Base-by-base conservation (phyloP, 148 eudicot genomes). In the Fagopyrum tataricum region DNA sequence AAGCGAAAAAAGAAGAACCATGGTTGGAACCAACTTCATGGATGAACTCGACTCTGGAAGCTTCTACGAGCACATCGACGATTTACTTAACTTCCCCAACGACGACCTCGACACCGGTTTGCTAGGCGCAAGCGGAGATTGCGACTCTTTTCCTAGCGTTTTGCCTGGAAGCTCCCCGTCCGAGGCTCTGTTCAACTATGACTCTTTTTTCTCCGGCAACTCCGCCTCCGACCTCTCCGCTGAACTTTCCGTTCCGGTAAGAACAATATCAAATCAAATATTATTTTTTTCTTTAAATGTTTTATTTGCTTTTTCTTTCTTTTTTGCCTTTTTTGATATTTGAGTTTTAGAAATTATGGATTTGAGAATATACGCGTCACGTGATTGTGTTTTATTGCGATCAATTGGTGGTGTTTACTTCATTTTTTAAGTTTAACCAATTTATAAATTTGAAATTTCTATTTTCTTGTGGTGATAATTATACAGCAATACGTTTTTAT, bases 171-270 rank as follows among this genome's bases (percentile, higher is more conserved):
- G 77, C 51, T 79, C 85, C 37, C 39, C 77, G 42, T 31, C 42
- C 7, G 67, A 13, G 4, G 81, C 73, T 1, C 66, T 67, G 42
- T 76, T 72, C 20, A 83, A 46, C 3, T 71, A 75, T 11, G 85
- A 77, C 74, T 75, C 84, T 3, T 78, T 76, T 49, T 85, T 90
- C 74, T 78, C 90, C 39, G 82, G 70, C 70, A 77, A 76, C 66
- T 58, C 75, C 55, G 86, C 84, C 1, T 80, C 97, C 1, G 91
- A 84, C 80, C 87, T 90, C 59, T 86, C 95, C 8, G 84, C 96
- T 1, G 84, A 92, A 62, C 91, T 90, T 59, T 79, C 96, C 20
- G 90, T 92, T 81, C 97, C 96, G 82, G 97, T 92, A 77, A 86
- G 88, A 6, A 43, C 31, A 17, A 64, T 39, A 14, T 26, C 41